Evolutionary conservation across 1,139 yeast genomes (phyloP).

Genomic region (Taiozyma sp.): DNA sequence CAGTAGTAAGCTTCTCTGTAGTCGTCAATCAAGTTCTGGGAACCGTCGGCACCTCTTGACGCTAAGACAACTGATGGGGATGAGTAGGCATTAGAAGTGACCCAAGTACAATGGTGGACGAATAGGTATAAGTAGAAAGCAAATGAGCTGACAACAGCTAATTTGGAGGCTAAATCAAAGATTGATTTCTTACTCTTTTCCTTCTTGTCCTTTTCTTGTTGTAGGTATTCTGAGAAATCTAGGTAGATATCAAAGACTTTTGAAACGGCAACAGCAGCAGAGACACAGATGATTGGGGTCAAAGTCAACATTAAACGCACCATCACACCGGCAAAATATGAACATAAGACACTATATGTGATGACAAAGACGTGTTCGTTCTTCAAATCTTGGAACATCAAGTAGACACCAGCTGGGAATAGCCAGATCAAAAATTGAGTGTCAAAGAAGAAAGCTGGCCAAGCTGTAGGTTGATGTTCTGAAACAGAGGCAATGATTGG

Average conservation of each 20-base stretch:
- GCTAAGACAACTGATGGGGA: conserved; percentile 97
- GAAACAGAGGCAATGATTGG: conserved; percentile 99
- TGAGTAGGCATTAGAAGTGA: conserved; percentile 90
- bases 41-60: conserved; percentile 79
- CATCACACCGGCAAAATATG: conserved; percentile 99
- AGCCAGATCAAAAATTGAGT: conserved; percentile 91
- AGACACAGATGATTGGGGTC: conserved; percentile 93
- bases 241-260: conserved; percentile 79
- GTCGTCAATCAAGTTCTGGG: conserved; percentile 83
- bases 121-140: conserved; percentile 71
- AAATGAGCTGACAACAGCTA: conserved; percentile 65
- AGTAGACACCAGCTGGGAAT: conserved; percentile 95
- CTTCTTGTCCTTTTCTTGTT: conserved; percentile 6
- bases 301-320: conserved; percentile 95
- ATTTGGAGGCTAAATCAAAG: conserved; percentile 45
- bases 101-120: conserved; percentile 97
- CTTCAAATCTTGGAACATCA: conserved; percentile 81
- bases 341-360: conserved; percentile 84
- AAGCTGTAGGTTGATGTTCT: conserved; percentile 99
- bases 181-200: conserved; percentile 20
- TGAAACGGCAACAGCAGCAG: conserved; percentile 83
- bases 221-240: conserved; percentile 50
- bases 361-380: conserved; percentile 93
- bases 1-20: conserved; percentile 99
- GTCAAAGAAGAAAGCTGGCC: conserved; percentile 98